These are phyloP conservation scores for Hypoxylon lienhwacheense DNA, from an alignment of 495 filamentous ascomycete species.

Conservation along the genomic window DNA sequence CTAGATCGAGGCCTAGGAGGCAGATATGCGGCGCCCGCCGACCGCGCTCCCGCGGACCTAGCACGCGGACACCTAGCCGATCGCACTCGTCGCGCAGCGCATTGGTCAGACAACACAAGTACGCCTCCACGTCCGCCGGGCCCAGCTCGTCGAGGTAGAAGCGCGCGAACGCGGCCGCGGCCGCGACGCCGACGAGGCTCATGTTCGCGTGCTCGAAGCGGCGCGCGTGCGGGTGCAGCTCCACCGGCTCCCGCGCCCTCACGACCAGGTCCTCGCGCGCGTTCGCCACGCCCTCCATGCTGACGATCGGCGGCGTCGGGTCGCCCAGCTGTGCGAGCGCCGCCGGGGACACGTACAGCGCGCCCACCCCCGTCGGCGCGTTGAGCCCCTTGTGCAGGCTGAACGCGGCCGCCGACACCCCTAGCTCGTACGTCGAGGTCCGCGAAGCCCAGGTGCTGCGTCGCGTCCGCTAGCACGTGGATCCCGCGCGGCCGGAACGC, in stretches of 20 bases:
- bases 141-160: slow-evolving; percentile 29
- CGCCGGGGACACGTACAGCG: slow-evolving; percentile 22
- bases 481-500: slow-evolving; percentile 20
- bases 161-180: slow-evolving; percentile 18
- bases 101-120: slow-evolving; percentile 18
- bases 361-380: slow-evolving; percentile 29
- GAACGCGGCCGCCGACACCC: slow-evolving; percentile 29
- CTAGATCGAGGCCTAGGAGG: slow-evolving; percentile 14
- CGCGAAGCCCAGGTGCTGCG: slow-evolving; percentile 34
- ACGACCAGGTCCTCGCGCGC: slow-evolving; percentile 9
- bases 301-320: slow-evolving; percentile 28
- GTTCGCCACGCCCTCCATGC: slow-evolving; percentile 15
- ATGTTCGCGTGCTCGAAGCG: slow-evolving; percentile 34
- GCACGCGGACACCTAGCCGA: slow-evolving; percentile 15
- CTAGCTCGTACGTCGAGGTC: slow-evolving; percentile 21
- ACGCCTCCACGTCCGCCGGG: slow-evolving; percentile 26
- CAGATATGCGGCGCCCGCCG: slow-evolving; percentile 30
- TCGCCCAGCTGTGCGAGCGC: slow-evolving; percentile 14
- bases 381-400: slow-evolving; percentile 33
- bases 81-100: slow-evolving; percentile 12
- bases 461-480: slow-evolving; percentile 24
- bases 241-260: slow-evolving; percentile 1
- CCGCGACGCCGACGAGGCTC: slow-evolving; percentile 22
- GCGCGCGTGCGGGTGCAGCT: slow-evolving; percentile 13
- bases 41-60: slow-evolving; percentile 10